Evolutionary conservation across 768 basidiomycete genomes (phyloP).

Genomic region (Boletus rufocinnamomeus): DNA sequence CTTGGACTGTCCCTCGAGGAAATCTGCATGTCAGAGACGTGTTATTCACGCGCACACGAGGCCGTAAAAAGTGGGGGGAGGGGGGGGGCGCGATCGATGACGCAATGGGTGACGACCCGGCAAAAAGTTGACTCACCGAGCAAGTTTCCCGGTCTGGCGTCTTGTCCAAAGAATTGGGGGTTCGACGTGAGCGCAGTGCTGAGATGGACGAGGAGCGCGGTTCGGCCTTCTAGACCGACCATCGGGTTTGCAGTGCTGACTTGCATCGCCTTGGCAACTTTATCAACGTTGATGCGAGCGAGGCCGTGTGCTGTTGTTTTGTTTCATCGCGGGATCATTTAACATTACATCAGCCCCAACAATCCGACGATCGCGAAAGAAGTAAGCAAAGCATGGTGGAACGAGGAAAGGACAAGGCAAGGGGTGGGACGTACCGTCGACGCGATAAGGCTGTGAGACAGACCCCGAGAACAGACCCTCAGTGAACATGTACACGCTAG

Average conservation of each 20-base stretch:
- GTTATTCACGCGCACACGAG: not conserved
- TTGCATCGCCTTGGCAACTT: conserved; percentile 73
- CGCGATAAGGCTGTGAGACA: conserved; percentile 59
- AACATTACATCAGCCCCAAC: conserved; percentile 15
- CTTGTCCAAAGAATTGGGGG: conserved; percentile 69
- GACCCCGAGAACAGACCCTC: conserved; percentile 76
- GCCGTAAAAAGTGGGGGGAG: not conserved
- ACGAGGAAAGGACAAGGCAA: not conserved
- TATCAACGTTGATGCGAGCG: conserved; percentile 57
- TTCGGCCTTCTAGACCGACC: conserved; percentile 87
- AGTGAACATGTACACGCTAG: conserved; percentile 87
- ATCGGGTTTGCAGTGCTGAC: conserved; percentile 78
- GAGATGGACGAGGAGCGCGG: conserved; percentile 73
- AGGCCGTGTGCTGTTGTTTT: conserved; percentile 64
- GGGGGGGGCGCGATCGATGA: not conserved
- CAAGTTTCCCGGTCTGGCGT: conserved; percentile 80
- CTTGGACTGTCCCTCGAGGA: conserved; percentile 59
- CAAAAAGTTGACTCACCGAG: conserved; percentile 49
- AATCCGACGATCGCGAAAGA: not conserved
- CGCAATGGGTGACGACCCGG: not conserved
- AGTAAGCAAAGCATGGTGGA: not conserved
- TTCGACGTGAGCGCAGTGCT: conserved; percentile 65
- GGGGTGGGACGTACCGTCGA: conserved; percentile 62
- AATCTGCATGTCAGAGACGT: conserved; percentile 48
- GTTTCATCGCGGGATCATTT: conserved; percentile 4